Evolutionary conservation across 345 rosid genomes (phyloP).

Genomic region (Hibiscus trionum): DNA sequence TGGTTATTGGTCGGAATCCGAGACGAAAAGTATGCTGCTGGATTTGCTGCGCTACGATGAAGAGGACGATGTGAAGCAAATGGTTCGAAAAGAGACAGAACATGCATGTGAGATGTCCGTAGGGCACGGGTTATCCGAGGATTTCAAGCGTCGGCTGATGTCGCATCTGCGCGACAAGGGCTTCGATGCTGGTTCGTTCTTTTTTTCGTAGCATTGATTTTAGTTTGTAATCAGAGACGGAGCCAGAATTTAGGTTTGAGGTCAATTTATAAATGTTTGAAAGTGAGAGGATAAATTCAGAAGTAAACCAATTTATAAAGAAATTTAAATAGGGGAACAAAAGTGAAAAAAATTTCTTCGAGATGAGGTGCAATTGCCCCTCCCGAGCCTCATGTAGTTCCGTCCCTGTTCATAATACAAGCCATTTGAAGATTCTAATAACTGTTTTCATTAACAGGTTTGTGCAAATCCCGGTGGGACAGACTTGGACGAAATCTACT

Average conservation of each 20-base stretch:
- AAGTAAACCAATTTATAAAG: too few relatives aligned
- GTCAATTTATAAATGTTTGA: too few relatives aligned
- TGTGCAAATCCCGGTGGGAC: constrained; percentile 86
- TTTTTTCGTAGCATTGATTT: not conserved
- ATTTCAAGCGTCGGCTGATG: constrained; percentile 46
- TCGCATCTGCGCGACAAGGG: constrained; percentile 47
- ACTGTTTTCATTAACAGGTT: constrained; percentile 27
- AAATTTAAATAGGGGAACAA: too few relatives aligned
- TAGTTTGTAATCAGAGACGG: too few relatives aligned
- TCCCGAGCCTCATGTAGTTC: too few relatives aligned
- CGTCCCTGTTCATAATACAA: too few relatives aligned
- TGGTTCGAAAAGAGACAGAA: constrained; percentile 28
- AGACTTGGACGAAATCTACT: constrained; percentile 45
- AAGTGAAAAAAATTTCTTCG: too few relatives aligned
- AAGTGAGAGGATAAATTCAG: too few relatives aligned
- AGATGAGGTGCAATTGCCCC: too few relatives aligned
- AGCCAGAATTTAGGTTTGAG: too few relatives aligned
- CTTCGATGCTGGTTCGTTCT: constrained; percentile 66
- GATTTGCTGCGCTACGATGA: constrained; percentile 19
- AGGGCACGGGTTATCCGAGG: constrained; percentile 6
- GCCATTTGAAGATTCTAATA: too few relatives aligned
- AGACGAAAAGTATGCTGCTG: constrained; percentile 28
- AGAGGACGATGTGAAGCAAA: constrained; percentile 22
- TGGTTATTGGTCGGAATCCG: constrained; percentile 23
- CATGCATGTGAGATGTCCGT: constrained; percentile 22